Evolutionary conservation across 1,139 yeast genomes (phyloP).

Genomic region (Chernovozyma sophiae-reginae): DNA sequence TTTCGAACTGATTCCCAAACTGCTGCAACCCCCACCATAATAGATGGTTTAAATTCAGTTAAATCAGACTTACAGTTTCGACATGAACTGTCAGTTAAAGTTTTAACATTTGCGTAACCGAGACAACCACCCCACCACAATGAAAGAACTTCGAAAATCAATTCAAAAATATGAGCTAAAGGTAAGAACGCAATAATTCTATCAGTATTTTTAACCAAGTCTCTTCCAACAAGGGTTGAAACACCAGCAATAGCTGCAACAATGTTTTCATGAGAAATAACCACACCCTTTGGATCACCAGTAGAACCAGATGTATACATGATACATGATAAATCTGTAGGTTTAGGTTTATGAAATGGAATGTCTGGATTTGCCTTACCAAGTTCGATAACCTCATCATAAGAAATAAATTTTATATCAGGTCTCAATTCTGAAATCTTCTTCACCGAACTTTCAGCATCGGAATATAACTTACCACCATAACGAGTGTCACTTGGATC

Average conservation of each 20-base stretch:
- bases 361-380: conserved; percentile 49
- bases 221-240: conserved; percentile 55
- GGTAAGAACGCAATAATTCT: conserved; percentile 87
- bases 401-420: conserved; percentile 64
- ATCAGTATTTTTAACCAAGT: conserved; percentile 51
- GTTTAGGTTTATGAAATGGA: conserved; percentile 49
- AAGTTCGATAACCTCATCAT: conserved; percentile 58
- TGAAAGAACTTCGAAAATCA: conserved; percentile 73
- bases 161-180: conserved; percentile 92
- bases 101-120: conserved; percentile 93
- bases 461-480: conserved; percentile 52
- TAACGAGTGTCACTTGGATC: conserved; percentile 61
- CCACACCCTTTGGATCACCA: conserved; percentile 97
- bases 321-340: conserved; percentile 81
- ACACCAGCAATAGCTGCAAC: conserved; percentile 86
- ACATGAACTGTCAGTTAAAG: conserved; percentile 77
- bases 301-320: conserved; percentile 99
- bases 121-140: conserved; percentile 88
- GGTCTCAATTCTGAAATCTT: conserved; percentile 65
- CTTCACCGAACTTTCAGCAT: conserved; percentile 55
- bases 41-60: conserved; percentile 80
- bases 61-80: conserved; percentile 87
- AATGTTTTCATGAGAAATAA: conserved; percentile 71
- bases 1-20: conserved; percentile 97
- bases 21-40: conserved; percentile 98